Percentiles rank a stretch among this genome's conserved stretches.
Conservation (phyloP, 495 filamentous ascomycete genomes). For the Penicillium verhagenii region DNA sequence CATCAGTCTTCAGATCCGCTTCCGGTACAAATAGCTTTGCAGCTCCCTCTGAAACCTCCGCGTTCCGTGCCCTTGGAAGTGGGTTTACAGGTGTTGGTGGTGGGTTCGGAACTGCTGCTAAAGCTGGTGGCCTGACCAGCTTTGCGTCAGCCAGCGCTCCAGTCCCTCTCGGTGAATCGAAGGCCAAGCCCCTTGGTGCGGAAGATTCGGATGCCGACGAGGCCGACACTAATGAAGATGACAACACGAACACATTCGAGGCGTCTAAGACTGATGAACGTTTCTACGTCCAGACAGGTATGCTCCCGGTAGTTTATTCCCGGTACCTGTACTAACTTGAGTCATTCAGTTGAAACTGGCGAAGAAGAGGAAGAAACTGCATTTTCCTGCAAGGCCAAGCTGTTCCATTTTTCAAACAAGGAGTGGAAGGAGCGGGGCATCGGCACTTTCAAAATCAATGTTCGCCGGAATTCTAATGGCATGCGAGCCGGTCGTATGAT, state of each 20-base stretch:
- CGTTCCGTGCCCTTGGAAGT: slow-evolving; percentile 42
- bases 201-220: slow-evolving; percentile 62
- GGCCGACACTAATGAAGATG: slow-evolving; percentile 41
- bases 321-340: not conserved
- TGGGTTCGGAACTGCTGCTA: slow-evolving; percentile 48
- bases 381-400: slow-evolving; percentile 70
- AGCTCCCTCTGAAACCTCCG: slow-evolving; percentile 15
- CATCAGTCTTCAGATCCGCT: slow-evolving; percentile 42
- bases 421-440: slow-evolving; percentile 87
- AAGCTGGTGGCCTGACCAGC: slow-evolving; percentile 55
- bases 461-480: slow-evolving; percentile 51
- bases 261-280: slow-evolving; percentile 63
- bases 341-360: slow-evolving; percentile 54
- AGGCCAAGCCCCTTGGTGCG: slow-evolving; percentile 70
- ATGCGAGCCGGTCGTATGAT: slow-evolving; percentile 64
- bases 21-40: slow-evolving; percentile 11
- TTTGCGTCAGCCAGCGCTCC: slow-evolving; percentile 66
- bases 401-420: slow-evolving; percentile 69
- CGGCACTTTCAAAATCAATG: slow-evolving; percentile 82
- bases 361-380: slow-evolving; percentile 64
- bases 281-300: slow-evolving; percentile 66
- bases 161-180: slow-evolving; percentile 50
- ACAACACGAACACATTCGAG: slow-evolving; percentile 44
- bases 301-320: slow-evolving; percentile 17
- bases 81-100: slow-evolving; percentile 55